These are phyloP conservation scores for Candida gigantensis DNA, from an alignment of 1,139 yeast genomes.

Conservation along the genomic window DNA sequence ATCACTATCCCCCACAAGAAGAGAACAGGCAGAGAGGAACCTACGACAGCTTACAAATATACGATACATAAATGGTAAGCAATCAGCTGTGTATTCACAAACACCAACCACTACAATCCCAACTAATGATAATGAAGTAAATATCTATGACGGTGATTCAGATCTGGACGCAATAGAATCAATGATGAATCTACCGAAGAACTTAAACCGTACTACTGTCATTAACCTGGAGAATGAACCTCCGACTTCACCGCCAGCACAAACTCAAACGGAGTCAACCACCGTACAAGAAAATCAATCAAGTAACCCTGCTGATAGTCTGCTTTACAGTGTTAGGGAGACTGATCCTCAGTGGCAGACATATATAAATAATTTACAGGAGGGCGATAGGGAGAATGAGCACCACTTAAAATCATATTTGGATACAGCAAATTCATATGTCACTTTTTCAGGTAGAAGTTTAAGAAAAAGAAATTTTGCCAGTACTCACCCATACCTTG, in stretches of 20 bases:
- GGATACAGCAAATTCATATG: slow-evolving; percentile 11
- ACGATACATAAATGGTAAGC: neutral
- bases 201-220: too few species aligned
- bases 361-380: too few species aligned
- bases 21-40: slow-evolving; percentile 4
- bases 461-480: slow-evolving; percentile 47
- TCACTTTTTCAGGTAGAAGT: slow-evolving; percentile 27
- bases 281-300: too few species aligned
- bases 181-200: slow-evolving; percentile 3
- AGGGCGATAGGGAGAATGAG: slow-evolving; percentile 15
- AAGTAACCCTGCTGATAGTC: too few species aligned
- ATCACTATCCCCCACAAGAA: slow-evolving; percentile 9
- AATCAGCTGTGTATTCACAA: too few species aligned
- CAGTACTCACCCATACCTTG: slow-evolving; percentile 48
- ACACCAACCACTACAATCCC: too few species aligned
- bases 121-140: slow-evolving; percentile 7
- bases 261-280: too few species aligned
- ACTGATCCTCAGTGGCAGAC: too few species aligned
- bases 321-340: too few species aligned
- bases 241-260: too few species aligned
- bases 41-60: slow-evolving; percentile 5
- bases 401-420: slow-evolving; percentile 16
- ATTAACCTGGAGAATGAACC: too few species aligned
- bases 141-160: slow-evolving; percentile 10
- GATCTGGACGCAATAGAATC: slow-evolving; percentile 8